Base-by-base conservation (phyloP, 2,329 filamentous ascomycete genomes). In the Cytospora chrysosperma region DNA sequence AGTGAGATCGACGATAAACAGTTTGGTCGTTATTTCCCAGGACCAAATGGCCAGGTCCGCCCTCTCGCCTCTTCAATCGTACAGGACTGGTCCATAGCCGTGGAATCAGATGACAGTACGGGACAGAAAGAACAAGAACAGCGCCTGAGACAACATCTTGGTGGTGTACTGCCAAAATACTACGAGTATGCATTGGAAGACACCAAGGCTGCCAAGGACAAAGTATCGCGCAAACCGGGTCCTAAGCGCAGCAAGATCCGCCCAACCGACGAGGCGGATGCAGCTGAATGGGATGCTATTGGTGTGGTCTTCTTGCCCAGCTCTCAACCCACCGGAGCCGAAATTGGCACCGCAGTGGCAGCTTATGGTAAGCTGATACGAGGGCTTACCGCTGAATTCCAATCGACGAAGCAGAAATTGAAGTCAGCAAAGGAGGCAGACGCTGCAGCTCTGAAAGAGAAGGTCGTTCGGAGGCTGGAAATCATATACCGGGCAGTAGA, bases 231-330 rank as follows among this genome's bases (percentile, higher is more conserved):
- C 21, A 60, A 61, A 52, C 58, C 49, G 43, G 64, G 64, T 27
- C 64, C 64, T 19, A 71, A 79, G 27, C 79, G 80, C n/a, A 66
- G 78, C 32, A 73, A 75, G 5, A 75, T 70, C 4, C 79, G 80
- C 7, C 83, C 83, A 1, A 65, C 69, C 10, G 78, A 83, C 55
- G 72, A 76, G 12, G 74, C 77, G 19, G 81, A 80, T 62, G 82
- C 78, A 27, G 80, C 81, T 27, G 78, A 76, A 3, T 86, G 83
- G 82, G 83, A 86, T 69, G 76, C 79, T 0, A 77, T 82, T 65
- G 81, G 81, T 21, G 78, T 82, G 54, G 78, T 84, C 81, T 61
- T 72, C 85, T 63, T 79, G 82, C n/a, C 71, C 75, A 40, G 69
- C 73, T 64, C 73, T 76, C 70, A 71, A 71, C 43, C 72, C 75